These are phyloP conservation scores for Colletotrichum cordylinicola DNA, from an alignment of 2,329 filamentous ascomycete genomes.

Conservation along the genomic window DNA sequence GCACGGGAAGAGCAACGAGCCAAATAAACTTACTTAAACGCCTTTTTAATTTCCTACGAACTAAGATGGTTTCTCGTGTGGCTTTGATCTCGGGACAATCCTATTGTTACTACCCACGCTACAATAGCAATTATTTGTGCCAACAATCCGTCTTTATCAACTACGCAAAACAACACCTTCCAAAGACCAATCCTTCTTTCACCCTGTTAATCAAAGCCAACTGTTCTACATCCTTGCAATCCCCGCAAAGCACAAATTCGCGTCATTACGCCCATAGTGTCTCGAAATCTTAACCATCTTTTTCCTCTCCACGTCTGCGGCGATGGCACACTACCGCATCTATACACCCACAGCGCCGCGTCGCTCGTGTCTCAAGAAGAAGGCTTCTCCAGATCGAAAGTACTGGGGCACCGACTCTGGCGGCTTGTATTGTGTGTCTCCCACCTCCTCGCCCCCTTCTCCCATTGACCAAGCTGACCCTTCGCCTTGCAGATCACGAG, in stretches of 20 bases:
- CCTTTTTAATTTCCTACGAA: fast-evolving
- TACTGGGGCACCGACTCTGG: background rate
- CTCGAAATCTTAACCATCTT: background rate
- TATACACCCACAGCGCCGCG: background rate
- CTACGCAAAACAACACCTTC: background rate
- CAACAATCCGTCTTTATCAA: background rate
- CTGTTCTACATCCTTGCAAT: background rate
- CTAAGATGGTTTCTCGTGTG: fast-evolving
- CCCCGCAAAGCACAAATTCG: background rate
- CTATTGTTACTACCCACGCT: fast-evolving
- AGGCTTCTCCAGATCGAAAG: background rate
- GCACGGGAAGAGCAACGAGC: background rate
- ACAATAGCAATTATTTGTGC: background rate
- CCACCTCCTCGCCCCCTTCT: fast-evolving
- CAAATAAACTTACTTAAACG: background rate
- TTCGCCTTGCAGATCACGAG: background rate
- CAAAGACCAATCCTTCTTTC: background rate
- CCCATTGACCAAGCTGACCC: background rate
- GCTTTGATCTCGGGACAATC: background rate
- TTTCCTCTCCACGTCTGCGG: background rate
- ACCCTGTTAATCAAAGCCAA: background rate
- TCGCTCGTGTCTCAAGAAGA: background rate
- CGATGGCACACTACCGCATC: background rate
- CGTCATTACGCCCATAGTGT: background rate
- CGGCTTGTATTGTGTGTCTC: background rate